Conservation (phyloP, 2,329 filamentous ascomycete species). For the Colletotrichum cuscutae region DNA sequence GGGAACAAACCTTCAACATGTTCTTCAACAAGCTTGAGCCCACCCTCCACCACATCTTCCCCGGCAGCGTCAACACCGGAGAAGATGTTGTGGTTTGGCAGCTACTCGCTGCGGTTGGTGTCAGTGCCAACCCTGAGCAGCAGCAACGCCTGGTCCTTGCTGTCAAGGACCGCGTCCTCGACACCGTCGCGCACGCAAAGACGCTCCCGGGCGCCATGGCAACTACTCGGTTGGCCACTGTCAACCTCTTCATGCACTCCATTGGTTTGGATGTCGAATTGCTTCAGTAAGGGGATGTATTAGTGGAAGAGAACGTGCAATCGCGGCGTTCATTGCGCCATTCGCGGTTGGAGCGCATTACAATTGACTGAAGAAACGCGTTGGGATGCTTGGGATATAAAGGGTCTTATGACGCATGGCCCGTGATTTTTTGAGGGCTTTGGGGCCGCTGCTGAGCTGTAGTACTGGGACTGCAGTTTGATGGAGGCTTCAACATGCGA, state of each 20-base stretch:
- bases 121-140: conserved; percentile 92
- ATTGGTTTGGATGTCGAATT: conserved; percentile 97
- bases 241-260: conserved; percentile 98
- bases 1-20: conserved; percentile 82
- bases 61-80: conserved; percentile 86
- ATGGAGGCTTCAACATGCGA: conserved; percentile 9
- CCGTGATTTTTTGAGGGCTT: conserved; percentile 30
- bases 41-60: conserved; percentile 86
- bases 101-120: conserved; percentile 93
- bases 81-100: conserved; percentile 99
- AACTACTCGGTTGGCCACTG: conserved; percentile 84
- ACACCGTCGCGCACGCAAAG: conserved; percentile 90
- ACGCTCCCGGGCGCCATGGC: conserved; percentile 89
- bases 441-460: conserved; percentile 17
- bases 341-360: neutral
- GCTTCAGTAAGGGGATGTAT: conserved; percentile 49
- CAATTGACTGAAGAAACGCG: conserved; percentile 15
- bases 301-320: conserved; percentile 1
- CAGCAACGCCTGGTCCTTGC: conserved; percentile 94
- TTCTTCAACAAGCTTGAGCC: conserved; percentile 91
- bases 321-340: neutral
- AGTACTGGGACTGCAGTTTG: conserved; percentile 29
- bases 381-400: conserved; percentile 18
- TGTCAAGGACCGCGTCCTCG: conserved; percentile 98
- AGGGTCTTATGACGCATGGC: conserved; percentile 9